These are phyloP conservation scores for Trichoderma asperellum DNA, from an alignment of 2,329 filamentous ascomycete species.

Conservation along the genomic window DNA sequence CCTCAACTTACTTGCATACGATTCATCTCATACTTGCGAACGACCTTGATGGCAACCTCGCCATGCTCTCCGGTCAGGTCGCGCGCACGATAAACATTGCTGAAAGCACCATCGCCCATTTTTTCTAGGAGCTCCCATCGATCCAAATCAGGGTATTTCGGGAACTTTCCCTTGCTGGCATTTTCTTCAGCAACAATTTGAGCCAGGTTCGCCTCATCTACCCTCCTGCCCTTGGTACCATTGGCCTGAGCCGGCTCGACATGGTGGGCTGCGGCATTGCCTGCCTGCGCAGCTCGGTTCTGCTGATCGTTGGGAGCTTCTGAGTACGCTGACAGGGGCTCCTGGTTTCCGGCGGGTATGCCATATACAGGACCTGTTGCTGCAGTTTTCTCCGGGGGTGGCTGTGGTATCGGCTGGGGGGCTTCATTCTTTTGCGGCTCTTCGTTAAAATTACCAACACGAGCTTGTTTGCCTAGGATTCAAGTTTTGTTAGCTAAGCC, in stretches of 20 bases:
- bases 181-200: conserved; percentile 91
- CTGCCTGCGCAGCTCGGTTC: conserved; percentile 71
- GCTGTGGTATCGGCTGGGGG: conserved; percentile 55
- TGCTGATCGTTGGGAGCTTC: conserved; percentile 62
- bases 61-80: conserved; percentile 72
- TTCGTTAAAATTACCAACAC: conserved; percentile 59
- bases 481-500: conserved; percentile 29
- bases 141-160: conserved; percentile 55
- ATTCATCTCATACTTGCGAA: conserved; percentile 99
- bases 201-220: conserved; percentile 72
- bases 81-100: conserved; percentile 91
- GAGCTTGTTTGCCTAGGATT: conserved; percentile 81
- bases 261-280: conserved; percentile 65
- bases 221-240: conserved; percentile 40
- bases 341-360: conserved; percentile 46
- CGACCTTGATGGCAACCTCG: conserved; percentile 96
- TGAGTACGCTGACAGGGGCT: conserved; percentile 64
- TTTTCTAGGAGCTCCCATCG: conserved; percentile 87
- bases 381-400: conserved; percentile 58
- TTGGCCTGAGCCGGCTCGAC: conserved; percentile 58
- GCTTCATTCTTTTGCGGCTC: conserved; percentile 59
- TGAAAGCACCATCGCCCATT: conserved; percentile 99
- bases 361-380: conserved; percentile 50
- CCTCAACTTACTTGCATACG: conserved; percentile 84
- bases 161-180: conserved; percentile 81